A percentile compares a stretch with the other conserved stretches of the same genome.
Conservation (phyloP, 345 rosid species). For the Populus ilicifolia region DNA sequence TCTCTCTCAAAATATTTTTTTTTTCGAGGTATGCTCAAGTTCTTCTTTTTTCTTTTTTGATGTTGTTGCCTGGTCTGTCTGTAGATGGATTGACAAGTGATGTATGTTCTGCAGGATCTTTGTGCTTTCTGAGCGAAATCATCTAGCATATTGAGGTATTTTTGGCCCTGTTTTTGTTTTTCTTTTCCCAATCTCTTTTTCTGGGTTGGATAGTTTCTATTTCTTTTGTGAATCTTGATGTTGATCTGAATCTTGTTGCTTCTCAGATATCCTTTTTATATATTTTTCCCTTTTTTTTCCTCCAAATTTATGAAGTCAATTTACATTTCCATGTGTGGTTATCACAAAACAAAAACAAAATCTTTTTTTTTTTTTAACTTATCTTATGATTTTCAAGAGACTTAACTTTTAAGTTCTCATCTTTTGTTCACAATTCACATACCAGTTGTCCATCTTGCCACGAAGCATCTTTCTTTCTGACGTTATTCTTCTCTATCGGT, state of each 20-base stretch:
- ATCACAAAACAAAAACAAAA: neutral
- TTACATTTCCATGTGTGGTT: neutral
- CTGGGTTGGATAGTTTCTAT: neutral
- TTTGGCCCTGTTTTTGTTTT: neutral
- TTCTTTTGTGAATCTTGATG: neutral
- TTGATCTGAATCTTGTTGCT: constrained; percentile 5
- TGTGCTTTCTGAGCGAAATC: no score
- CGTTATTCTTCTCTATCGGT: no score
- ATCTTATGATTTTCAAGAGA: neutral
- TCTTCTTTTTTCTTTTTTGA: no score
- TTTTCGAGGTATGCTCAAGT: no score
- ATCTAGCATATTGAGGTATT: neutral
- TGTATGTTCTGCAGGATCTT: no score
- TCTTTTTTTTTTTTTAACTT: neutral
- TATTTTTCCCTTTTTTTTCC: neutral
- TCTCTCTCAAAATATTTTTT: no score
- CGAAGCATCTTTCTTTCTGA: no score
- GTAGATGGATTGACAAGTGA: no score
- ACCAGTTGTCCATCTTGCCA: no score
- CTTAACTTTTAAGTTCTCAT: neutral
- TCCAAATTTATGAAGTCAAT: neutral
- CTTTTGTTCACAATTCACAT: no score
- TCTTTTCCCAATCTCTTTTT: neutral
- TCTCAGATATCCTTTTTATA: neutral
- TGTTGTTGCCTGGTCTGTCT: no score